Conservation (phyloP, 345 rosid genomes). For the Limnanthes douglasii region DNA sequence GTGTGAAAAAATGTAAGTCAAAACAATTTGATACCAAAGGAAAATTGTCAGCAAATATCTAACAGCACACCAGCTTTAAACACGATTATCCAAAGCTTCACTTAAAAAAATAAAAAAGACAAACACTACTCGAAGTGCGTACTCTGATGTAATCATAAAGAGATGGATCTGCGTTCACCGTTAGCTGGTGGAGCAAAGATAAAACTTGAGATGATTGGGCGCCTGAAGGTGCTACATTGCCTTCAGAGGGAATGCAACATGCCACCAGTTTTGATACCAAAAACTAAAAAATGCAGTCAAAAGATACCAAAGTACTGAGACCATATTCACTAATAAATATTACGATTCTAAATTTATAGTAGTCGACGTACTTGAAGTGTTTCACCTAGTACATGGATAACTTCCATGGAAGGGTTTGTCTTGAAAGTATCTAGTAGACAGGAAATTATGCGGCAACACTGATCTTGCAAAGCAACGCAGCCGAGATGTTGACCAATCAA, state of each 20-base stretch:
- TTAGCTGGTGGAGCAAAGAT: conserved; percentile 49
- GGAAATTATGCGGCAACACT: conserved; percentile 64
- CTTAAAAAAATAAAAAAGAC: neutral
- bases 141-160: conserved; percentile 72
- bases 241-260: conserved; percentile 43
- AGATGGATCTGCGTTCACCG: conserved; percentile 41
- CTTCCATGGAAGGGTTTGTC: conserved; percentile 45
- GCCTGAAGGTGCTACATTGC: conserved; percentile 25
- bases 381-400: conserved; percentile 60
- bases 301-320: neutral
- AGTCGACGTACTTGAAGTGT: conserved; percentile 94
- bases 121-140: conserved; percentile 15
- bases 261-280: conserved; percentile 87
- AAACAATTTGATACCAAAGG: too few relatives aligned
- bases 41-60: conserved; percentile 1
- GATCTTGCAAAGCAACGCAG: conserved; percentile 58
- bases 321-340: conserved; percentile 3
- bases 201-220: conserved; percentile 36
- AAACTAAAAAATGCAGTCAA: conserved; percentile 25
- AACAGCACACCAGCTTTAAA: neutral
- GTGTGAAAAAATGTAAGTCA: neutral
- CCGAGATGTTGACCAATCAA: conserved; percentile 72
- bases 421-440: conserved; percentile 39
- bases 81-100: neutral
- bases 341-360: too few relatives aligned